Percentiles rank a stretch among this genome's conserved stretches.
These are phyloP conservation scores for Tilletia setariae DNA, from an alignment of 1,284 basidiomycete genomes.

Conservation along the genomic window DNA sequence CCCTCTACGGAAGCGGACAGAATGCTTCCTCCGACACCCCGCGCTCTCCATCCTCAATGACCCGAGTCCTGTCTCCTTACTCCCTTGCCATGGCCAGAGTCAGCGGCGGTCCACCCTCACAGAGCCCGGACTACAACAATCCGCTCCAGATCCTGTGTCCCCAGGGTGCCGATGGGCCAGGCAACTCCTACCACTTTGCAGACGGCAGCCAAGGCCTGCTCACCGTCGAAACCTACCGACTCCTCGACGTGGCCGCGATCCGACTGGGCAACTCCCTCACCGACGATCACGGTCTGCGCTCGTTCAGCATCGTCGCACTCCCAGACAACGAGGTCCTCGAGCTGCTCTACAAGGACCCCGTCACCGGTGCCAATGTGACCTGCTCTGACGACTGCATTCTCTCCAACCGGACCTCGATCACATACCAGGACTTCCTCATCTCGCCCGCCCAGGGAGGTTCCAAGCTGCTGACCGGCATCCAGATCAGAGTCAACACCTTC, in stretches of 20 bases:
- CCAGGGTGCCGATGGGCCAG: constrained; percentile 68
- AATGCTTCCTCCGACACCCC: constrained; percentile 38
- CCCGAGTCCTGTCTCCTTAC: constrained; percentile 52
- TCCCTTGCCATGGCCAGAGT: constrained; percentile 62
- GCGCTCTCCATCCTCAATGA: constrained; percentile 59
- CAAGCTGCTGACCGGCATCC: constrained; percentile 20
- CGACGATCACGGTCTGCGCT: constrained; percentile 72
- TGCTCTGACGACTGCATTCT: constrained; percentile 55
- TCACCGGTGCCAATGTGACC: constrained; percentile 67
- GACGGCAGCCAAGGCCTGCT: constrained; percentile 70
- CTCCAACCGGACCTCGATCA: constrained; percentile 61
- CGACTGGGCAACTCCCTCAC: constrained; percentile 87
- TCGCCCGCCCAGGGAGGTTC: constrained; percentile 62
- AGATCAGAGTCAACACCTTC: constrained; percentile 1
- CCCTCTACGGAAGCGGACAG: constrained; percentile 9
- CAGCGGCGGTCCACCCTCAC: constrained; percentile 69
- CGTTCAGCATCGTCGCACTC: constrained; percentile 72
- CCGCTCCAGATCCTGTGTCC: constrained; percentile 80
- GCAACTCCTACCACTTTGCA: constrained; percentile 77
- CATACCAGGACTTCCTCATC: constrained; percentile 86
- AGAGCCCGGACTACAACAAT: constrained; percentile 65
- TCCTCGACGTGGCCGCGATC: constrained; percentile 71
- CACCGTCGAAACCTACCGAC: constrained; percentile 71
- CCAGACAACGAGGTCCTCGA: constrained; percentile 80
- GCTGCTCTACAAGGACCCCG: constrained; percentile 73